phyloP scores from a whole-genome alignment of 306 rosid genomes.

The Cucurbita ficifolia region DNA sequence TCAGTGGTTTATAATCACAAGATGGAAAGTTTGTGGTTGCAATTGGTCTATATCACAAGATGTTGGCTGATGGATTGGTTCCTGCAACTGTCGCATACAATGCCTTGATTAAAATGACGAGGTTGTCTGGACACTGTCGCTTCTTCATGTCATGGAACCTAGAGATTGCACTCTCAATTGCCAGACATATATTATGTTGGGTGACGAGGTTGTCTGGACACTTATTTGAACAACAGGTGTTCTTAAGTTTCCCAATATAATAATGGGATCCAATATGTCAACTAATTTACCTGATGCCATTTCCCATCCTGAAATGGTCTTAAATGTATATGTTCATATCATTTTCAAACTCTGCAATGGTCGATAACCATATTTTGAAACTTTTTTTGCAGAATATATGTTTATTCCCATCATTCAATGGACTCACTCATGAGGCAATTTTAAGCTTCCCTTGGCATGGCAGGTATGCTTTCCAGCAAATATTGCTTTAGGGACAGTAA shows the following conservation, averaged over 20 bases:
- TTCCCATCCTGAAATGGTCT: neutral
- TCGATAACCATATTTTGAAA: neutral
- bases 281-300: neutral
- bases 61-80: constrained; percentile 22
- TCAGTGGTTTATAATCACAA: constrained; percentile 21
- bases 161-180: constrained; percentile 12
- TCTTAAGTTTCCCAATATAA: neutral
- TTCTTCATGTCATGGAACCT: constrained; percentile 26
- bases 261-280: neutral
- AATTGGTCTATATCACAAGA: constrained; percentile 27
- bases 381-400: neutral
- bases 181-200: constrained; percentile 22
- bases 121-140: constrained; percentile 33
- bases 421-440: neutral
- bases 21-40: constrained; percentile 21
- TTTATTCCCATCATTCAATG: neutral
- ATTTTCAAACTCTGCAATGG: neutral
- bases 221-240: neutral
- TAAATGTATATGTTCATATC: neutral
- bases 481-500: neutral
- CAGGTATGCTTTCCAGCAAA: neutral
- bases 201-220: no score
- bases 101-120: constrained; percentile 28
- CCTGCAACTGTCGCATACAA: constrained; percentile 24
- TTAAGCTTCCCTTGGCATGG: neutral